Evolutionary conservation across 2,329 filamentous ascomycete species (phyloP).

Genomic region (Leptoxyphium fumago): DNA sequence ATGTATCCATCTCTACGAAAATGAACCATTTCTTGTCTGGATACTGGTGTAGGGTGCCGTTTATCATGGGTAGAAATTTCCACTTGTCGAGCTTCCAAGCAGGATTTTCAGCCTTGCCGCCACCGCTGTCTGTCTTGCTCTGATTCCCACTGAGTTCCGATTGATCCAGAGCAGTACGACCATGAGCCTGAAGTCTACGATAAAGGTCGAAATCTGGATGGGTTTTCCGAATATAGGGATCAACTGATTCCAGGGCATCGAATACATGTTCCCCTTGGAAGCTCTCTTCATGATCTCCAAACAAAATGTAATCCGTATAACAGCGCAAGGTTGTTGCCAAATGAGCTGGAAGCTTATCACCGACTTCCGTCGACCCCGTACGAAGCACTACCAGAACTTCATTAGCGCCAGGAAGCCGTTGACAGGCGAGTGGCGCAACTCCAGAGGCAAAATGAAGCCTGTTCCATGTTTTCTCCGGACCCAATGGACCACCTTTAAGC

Average conservation of each 20-base stretch:
- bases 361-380: conserved; percentile 19
- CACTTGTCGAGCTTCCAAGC: conserved; percentile 40
- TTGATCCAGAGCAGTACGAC: conserved; percentile 5
- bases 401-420: conserved; percentile 19
- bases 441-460: too few relatives aligned
- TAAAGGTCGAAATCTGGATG: conserved; percentile 14
- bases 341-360: conserved; percentile 16
- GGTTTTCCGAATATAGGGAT: conserved; percentile 1
- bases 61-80: conserved; percentile 41
- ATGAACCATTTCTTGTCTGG: conserved; percentile 37
- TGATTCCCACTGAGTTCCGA: conserved; percentile 10
- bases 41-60: conserved; percentile 31
- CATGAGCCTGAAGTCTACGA: conserved; percentile 7
- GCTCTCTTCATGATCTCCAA: conserved; percentile 23
- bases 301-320: conserved; percentile 20
- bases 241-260: conserved; percentile 10
- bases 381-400: conserved; percentile 39
- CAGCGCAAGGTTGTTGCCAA: conserved; percentile 22
- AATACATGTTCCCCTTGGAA: conserved; percentile 20
- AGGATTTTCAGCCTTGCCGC: conserved; percentile 9
- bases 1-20: conserved; percentile 39
- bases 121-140: conserved; percentile 1
- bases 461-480: too few relatives aligned
- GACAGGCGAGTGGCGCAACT: conserved; percentile 2
- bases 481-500: too few relatives aligned